Percentiles rank a stretch among this genome's conserved stretches.
Evolutionary conservation across 306 rosid species (phyloP).

Genomic region (Casuarina equisetifolia): DNA sequence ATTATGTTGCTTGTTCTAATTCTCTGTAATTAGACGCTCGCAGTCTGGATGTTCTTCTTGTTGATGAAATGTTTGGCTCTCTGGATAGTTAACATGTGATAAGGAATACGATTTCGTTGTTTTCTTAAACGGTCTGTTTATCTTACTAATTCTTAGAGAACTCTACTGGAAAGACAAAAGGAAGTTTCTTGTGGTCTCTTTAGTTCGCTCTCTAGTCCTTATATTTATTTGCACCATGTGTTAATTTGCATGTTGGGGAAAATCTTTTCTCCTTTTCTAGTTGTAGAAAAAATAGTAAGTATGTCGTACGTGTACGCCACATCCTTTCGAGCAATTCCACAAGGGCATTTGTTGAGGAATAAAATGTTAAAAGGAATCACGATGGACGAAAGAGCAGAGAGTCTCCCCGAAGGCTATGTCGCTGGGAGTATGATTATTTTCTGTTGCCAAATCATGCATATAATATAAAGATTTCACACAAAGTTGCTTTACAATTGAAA

Average conservation of each 20-base stretch:
- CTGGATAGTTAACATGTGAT: too few species aligned
- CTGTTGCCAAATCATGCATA: neutral
- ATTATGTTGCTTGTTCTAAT: neutral
- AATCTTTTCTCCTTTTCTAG: neutral
- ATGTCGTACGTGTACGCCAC: neutral
- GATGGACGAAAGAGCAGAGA: neutral
- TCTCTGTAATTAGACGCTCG: neutral
- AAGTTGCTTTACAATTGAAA: too few species aligned
- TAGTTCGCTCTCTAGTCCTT: neutral
- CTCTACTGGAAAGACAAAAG: neutral
- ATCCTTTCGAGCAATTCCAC: neutral
- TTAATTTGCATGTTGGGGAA: neutral
- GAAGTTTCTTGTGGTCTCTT: neutral
- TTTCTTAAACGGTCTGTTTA: neutral
- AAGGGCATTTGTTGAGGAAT: too few species aligned
- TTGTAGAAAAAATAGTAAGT: too few species aligned
- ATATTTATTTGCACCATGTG: neutral
- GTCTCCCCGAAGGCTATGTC: neutral
- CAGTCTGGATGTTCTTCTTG: neutral
- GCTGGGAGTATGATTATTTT: neutral
- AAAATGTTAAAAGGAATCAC: too few species aligned
- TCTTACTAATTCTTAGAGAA: neutral
- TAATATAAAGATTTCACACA: neutral
- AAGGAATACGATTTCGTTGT: neutral
- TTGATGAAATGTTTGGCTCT: neutral